Evolutionary conservation across 352 stramenopile species (phyloP), one percentile per base, ranked within the genome.

Genomic region (Globisporangium ultimum): DNA sequence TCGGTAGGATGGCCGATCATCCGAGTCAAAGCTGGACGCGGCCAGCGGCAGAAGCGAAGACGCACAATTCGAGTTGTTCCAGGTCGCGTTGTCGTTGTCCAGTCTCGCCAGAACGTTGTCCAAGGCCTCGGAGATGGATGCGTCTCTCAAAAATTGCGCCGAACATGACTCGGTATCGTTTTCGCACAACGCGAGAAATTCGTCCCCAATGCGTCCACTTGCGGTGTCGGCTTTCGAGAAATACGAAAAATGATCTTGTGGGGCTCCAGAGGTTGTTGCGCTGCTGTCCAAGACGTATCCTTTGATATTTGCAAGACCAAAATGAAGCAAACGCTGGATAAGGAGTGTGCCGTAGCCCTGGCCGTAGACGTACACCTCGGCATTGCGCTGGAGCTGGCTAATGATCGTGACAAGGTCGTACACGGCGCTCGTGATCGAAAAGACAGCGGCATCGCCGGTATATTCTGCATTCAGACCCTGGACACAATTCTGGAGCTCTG

Each of bases 351-450:
- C 81, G 43, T 83, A 81, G 13, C 81, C 81, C 14, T 89, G 57
- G 1, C 79, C 80, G 63, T 93, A 93, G 2, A 91, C 58, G 41
- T 83, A 67, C n/a, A 80, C 70, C 42, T 70, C 60, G 4, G 72
- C 67, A 5, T 62, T 50, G 13, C 64, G 41, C 41, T 82, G 75
- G 45, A 63, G 47, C 22, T 80, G 55, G 9, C 72, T 78, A 52
- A 91, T 76, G 21, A 89, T 55, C n/a, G 64, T 60, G 38, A 78
- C 77, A 17, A 91, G 32, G 54, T 93, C 84, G 32, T 69, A 64
- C 32, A 80, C 73, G 12, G 70, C 78, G 47, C 81, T 91, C 9
- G 80, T 74, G 36, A 91, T 60, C 15, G 84, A 93, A 58, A 91
- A 91, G 0, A 67, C 70, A 13, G 55, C 64, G 36, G 84, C 53